Evolutionary conservation across 1,284 basidiomycete genomes (phyloP), one percentile per base, ranked within the genome.

Genomic region (Leccinum ponderosum): DNA sequence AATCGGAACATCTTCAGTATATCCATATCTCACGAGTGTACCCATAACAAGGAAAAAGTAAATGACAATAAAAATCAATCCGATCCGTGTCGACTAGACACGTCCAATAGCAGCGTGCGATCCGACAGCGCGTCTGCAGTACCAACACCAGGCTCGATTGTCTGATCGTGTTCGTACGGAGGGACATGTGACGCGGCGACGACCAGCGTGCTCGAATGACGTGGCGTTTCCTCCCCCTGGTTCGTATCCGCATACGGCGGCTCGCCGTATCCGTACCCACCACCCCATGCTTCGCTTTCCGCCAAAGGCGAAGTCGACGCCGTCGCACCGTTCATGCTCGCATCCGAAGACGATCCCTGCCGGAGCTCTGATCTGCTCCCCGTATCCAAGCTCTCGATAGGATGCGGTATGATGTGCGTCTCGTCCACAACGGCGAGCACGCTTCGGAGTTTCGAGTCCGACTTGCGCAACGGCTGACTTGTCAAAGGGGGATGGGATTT

Each of bases 391-490:
- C 27, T 50, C 17, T 71, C 71, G 37, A 54, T 57, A 33, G 64
- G 4, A 54, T 64, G 62, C 48, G n/a, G 42, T 35, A 63, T 6
- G 54, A 47, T 47, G 44, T 68, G 72, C 33, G 72, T 74, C 73
- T 91, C 90, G 63, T 87, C 86, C 62, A 91, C 85, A 15, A 83
- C 81, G 47, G 87, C 74, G 22, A 91, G 77, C 25, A 87, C 83
- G 59, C 79, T 86, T 48, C 87, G 86, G 47, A 90, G 78, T 70
- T 88, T 90, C 12, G 86, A 86, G 66, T 89, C 88, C 12, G 83
- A 77, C 73, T 87, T 87, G 59, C 84, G 82, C 35, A 78, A 61
- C 54, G 71, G 73, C 52, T 79, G 74, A 42, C 75, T 67, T 20
- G 78, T 71, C 17, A 73, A 69, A 4, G 78, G 67, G n/a, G 85